These are phyloP conservation scores for Nakazawaea sp. DNA, from an alignment of 805 yeast species.

Conservation along the genomic window DNA sequence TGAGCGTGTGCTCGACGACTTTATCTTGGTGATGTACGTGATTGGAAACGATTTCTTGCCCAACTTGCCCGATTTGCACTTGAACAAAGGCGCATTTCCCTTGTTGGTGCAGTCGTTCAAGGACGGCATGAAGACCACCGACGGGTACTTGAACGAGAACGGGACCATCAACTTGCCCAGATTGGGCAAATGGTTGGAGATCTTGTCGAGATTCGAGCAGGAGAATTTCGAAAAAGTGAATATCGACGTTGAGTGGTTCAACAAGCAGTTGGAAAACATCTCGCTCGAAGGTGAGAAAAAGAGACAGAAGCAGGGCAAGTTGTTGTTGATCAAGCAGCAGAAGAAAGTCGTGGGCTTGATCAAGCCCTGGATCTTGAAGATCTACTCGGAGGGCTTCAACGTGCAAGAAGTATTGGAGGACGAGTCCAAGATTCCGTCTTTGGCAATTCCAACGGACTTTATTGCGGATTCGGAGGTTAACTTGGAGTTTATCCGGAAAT, in stretches of 20 bases:
- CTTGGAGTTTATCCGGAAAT: slow-evolving; percentile 52
- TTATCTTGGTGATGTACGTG: slow-evolving; percentile 84
- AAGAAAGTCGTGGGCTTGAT: slow-evolving; percentile 59
- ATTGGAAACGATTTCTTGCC: slow-evolving; percentile 98
- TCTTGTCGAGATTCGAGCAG: slow-evolving; percentile 72
- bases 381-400: slow-evolving; percentile 25
- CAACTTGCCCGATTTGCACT: slow-evolving; percentile 85
- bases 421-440: slow-evolving; percentile 36
- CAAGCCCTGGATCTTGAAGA: slow-evolving; percentile 38
- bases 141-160: slow-evolving; percentile 77
- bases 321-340: slow-evolving; percentile 63
- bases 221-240: slow-evolving; percentile 81
- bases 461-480: slow-evolving; percentile 36
- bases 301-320: slow-evolving; percentile 58
- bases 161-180: slow-evolving; percentile 77
- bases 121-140: slow-evolving; percentile 61
- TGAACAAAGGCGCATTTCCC: slow-evolving; percentile 97
- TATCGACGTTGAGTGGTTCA: slow-evolving; percentile 88
- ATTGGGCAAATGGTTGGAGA: slow-evolving; percentile 68
- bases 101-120: slow-evolving; percentile 83
- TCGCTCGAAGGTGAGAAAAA: slow-evolving; percentile 66
- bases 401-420: slow-evolving; percentile 22
- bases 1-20: slow-evolving; percentile 88
- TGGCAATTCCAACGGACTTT: slow-evolving; percentile 39
- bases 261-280: slow-evolving; percentile 73